These are phyloP conservation scores for Silene coronaria DNA, from an alignment of 179 eudicot genomes.

Conservation along the genomic window DNA sequence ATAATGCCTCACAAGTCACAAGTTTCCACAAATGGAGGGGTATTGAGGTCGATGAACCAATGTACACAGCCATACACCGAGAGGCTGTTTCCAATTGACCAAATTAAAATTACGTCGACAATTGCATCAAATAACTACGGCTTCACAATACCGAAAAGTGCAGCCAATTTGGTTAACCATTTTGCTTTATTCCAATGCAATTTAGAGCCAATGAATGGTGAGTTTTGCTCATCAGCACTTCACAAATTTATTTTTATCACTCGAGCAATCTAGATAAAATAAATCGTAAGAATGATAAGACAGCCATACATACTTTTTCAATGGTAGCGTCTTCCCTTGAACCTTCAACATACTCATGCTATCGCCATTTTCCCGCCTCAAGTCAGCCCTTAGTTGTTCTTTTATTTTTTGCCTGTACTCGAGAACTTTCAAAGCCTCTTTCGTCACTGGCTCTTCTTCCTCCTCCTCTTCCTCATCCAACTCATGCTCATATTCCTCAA, in stretches of 20 bases:
- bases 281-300: neutral
- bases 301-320: constrained; percentile 44
- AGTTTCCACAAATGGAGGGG: no score
- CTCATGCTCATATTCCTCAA: constrained; percentile 20
- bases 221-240: no score
- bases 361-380: constrained; percentile 54
- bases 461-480: constrained; percentile 27
- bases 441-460: constrained; percentile 31
- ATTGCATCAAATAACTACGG: no score
- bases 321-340: constrained; percentile 31
- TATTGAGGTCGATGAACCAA: no score
- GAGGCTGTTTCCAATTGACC: no score
- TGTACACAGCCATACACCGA: no score
- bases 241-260: no score
- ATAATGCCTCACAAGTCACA: no score
- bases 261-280: neutral
- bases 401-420: constrained; percentile 50
- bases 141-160: no score
- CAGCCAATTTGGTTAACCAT: neutral
- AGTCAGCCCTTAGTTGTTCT: constrained; percentile 45
- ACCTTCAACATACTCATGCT: constrained; percentile 31
- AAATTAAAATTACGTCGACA: no score
- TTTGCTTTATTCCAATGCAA: neutral
- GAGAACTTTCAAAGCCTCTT: constrained; percentile 54
- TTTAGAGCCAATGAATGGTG: no score